Base-by-base conservation (phyloP, 495 filamentous ascomycete genomes). In the Trichoderma reesei region DNA sequence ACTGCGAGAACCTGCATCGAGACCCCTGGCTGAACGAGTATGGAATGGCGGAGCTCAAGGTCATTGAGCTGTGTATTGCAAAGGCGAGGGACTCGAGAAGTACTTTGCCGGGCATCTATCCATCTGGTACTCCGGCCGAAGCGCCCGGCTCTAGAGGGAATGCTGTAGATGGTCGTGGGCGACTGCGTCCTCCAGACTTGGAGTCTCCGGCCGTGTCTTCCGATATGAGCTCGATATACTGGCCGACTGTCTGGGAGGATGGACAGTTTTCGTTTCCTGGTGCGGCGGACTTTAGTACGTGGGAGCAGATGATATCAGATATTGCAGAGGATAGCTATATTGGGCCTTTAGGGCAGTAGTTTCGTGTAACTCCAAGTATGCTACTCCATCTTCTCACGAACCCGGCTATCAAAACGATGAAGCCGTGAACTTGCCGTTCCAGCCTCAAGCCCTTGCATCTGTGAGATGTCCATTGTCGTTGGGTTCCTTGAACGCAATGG, bases 141-240 rank as follows among this genome's bases (percentile, higher is more conserved):
- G 26, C 51, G 0, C 26, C 51, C 11, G 10, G 31, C 26, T 2
- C 51, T 5, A 56, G 51, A 33, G 13, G 9, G 0, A 14, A 56
- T 8, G 3, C 51, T 34, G 14, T 56, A 11, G 51, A 56, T 33
- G 51, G 51, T 34, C 14, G 26, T 31, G 26, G 20, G 14, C 51
- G 51, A 31, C 33, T 56, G 26, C 51, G 51, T 13, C 51, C 51
- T 10, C 11, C 51, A 13, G 51, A 56, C 11, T 56, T 56, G 26
- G 51, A 56, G 8, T 56, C 51, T 34, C 51, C 51, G 2, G 51
- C 51, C 26, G 16, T 56, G 51, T 56, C 51, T 34, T 56, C 51
- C 2, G 51, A 56, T n/a, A 56, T 56, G 51, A 56, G 51, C 26
- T 56, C 51, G 10, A 56, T 56, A 31, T 56, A 56, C 51, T 56